These are phyloP conservation scores for Penicillium longicatenatum DNA, from an alignment of 495 filamentous ascomycete genomes.

Conservation along the genomic window DNA sequence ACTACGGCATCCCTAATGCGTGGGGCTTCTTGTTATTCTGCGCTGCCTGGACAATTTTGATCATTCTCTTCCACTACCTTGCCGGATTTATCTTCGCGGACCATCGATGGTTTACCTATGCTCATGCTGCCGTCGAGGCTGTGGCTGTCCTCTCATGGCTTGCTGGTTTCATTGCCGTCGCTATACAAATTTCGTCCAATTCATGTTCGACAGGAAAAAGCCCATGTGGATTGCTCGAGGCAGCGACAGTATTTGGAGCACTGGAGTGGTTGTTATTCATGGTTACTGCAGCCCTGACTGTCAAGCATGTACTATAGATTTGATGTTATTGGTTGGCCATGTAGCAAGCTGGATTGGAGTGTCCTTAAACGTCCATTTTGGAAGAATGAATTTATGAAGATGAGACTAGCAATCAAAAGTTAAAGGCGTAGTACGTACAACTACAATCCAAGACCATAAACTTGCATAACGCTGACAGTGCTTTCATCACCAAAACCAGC, in stretches of 20 bases:
- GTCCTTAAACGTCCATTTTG: too few relatives aligned
- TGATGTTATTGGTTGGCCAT: too few relatives aligned
- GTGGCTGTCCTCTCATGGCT: conserved; percentile 33
- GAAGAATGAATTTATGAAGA: too few relatives aligned
- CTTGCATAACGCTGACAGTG: conserved; percentile 39
- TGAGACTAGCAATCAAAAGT: too few relatives aligned
- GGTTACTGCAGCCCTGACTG: conserved; percentile 25
- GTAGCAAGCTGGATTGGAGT: too few relatives aligned
- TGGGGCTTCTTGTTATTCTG: conserved; percentile 36
- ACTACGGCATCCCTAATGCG: conserved; percentile 28
- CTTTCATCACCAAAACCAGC: conserved; percentile 34
- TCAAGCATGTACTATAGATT: too few relatives aligned
- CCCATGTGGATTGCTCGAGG: conserved; percentile 25
- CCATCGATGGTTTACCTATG: conserved; percentile 25
- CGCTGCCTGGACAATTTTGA: conserved; percentile 27
- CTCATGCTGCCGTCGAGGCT: conserved; percentile 24
- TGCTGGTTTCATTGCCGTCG: conserved; percentile 33
- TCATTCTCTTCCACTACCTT: conserved; percentile 27
- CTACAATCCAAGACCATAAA: conserved; percentile 28
- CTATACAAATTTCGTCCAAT: conserved; percentile 18
- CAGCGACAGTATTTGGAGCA: conserved; percentile 29
- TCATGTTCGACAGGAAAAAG: conserved; percentile 10
- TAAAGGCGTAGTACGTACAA: conserved; percentile 4
- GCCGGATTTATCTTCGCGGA: conserved; percentile 20
- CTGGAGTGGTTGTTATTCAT: conserved; percentile 32